Percentiles rank a stretch among this genome's conserved stretches.
Evolutionary conservation across 345 rosid genomes (phyloP).

Genomic region (Angophora floribunda): DNA sequence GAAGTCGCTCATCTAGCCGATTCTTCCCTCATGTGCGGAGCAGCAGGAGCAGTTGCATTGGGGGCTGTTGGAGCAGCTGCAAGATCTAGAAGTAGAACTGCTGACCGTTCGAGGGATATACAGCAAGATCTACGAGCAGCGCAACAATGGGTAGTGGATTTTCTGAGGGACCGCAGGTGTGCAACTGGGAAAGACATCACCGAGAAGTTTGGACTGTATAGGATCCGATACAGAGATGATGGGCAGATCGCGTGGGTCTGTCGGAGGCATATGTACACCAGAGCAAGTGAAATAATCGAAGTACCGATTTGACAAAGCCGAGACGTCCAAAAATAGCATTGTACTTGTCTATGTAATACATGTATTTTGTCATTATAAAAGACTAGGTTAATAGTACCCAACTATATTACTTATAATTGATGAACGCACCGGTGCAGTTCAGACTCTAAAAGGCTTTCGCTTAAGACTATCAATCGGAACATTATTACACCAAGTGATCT

Average conservation of each 20-base stretch:
- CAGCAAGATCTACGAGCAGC: conserved; percentile 71
- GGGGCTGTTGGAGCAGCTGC: conserved; percentile 60
- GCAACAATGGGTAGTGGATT: conserved; percentile 88
- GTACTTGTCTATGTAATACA: not conserved
- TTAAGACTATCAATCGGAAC: not conserved
- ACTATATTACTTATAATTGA: not conserved
- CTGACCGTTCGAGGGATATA: conserved; percentile 25
- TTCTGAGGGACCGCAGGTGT: conserved; percentile 66
- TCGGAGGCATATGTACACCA: conserved; percentile 61
- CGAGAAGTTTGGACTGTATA: conserved; percentile 86
- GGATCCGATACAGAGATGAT: conserved; percentile 73
- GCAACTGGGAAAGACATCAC: conserved; percentile 78
- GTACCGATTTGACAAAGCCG: conserved; percentile 20
- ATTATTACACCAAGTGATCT: not conserved
- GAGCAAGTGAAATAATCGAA: conserved; percentile 65
- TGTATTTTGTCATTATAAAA: not conserved
- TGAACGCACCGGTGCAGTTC: not conserved
- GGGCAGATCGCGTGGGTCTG: conserved; percentile 95
- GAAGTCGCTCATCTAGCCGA: conserved; percentile 66
- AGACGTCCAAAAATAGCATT: not conserved
- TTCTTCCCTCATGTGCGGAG: conserved; percentile 58
- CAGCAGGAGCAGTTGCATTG: conserved; percentile 72
- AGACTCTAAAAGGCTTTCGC: not conserved
- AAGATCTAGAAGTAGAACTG: conserved; percentile 32
- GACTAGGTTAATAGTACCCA: not conserved